Evolutionary conservation across 139 green algal genomes (phyloP).

Genomic region (Closterium sp.): DNA sequence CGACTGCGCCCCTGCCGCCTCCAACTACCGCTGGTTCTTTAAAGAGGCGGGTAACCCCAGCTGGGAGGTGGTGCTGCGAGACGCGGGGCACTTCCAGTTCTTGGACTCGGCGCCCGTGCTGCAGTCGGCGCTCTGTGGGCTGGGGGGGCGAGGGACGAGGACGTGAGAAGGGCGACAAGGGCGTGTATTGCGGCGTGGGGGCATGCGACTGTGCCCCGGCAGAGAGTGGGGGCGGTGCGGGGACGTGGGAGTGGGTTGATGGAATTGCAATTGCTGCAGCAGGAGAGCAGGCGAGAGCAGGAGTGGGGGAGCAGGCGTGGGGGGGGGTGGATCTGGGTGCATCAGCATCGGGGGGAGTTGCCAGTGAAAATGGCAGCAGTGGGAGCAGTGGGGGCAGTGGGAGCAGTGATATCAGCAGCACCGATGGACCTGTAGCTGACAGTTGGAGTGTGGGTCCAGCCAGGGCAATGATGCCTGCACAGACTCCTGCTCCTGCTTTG

Average conservation of each 20-base stretch:
- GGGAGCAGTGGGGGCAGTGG: neutral
- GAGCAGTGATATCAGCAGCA: neutral
- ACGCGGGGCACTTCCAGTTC: constrained; percentile 23
- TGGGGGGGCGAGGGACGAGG: neutral
- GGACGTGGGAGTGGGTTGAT: neutral
- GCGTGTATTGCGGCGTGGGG: constrained; percentile 8
- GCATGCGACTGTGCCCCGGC: neutral
- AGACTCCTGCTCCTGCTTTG: neutral
- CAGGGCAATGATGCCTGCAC: neutral
- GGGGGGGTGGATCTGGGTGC: too few species aligned
- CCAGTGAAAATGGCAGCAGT: neutral
- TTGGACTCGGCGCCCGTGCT: constrained; percentile 5
- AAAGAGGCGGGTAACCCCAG: neutral
- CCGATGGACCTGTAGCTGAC: neutral
- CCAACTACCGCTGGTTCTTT: too few species aligned
- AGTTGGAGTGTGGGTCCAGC: neutral
- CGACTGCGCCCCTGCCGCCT: too few species aligned
- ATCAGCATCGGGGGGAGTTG: neutral
- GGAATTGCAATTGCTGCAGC: neutral
- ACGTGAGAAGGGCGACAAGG: neutral
- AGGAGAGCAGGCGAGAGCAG: neutral
- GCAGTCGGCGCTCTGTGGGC: constrained; percentile 7
- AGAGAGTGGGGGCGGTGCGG: neutral
- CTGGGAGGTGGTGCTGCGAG: constrained; percentile 18
- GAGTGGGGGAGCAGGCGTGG: neutral